Conservation (phyloP, 202 grass and related monocot species). For the Zoysia matrella region DNA sequence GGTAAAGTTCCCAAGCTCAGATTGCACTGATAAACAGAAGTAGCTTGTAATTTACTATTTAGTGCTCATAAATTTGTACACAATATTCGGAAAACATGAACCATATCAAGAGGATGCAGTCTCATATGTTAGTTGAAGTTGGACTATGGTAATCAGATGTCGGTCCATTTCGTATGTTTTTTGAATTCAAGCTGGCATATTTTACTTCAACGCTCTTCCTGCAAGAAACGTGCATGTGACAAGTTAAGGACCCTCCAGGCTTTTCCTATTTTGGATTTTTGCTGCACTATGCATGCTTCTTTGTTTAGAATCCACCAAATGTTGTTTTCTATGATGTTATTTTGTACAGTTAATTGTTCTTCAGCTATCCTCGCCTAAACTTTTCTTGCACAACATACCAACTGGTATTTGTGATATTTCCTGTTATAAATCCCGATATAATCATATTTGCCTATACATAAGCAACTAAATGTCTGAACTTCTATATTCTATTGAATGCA, state of each 20-base stretch:
- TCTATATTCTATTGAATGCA: slow-evolving; percentile 32
- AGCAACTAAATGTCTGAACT: slow-evolving; percentile 10
- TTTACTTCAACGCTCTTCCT: slow-evolving; percentile 12
- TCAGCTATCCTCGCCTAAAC: not conserved
- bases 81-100: not conserved
- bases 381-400: not conserved
- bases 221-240: not conserved
- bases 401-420: not conserved
- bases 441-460: slow-evolving; percentile 15
- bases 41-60: not conserved
- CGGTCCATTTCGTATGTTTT: slow-evolving; percentile 2
- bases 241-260: not conserved
- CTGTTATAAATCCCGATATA: slow-evolving; percentile 4
- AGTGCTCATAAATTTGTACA: not conserved
- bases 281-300: not conserved
- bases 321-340: not conserved
- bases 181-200: not conserved
- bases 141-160: not conserved
- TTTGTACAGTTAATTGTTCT: not conserved
- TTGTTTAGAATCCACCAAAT: not conserved
- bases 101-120: not conserved
- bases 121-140: slow-evolving; percentile 22
- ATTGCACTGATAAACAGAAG: not conserved
- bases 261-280: not conserved
- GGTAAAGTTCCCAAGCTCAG: not conserved